A percentile compares a stretch with the other conserved stretches of the same genome.
Evolutionary conservation across 2,329 filamentous ascomycete genomes (phyloP).

Genomic region (Colletotrichum sp.): DNA sequence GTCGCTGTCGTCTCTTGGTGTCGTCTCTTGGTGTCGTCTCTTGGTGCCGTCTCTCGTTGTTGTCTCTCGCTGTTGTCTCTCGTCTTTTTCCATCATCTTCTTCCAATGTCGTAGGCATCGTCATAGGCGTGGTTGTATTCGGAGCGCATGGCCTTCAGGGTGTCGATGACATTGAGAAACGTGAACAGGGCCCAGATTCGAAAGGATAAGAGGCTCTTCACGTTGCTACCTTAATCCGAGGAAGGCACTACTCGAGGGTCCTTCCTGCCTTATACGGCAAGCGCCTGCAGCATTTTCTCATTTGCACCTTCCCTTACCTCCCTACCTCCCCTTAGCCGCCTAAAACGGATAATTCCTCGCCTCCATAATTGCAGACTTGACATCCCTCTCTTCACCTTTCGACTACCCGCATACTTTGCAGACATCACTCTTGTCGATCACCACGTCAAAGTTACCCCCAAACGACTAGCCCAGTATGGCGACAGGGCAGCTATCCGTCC

Average conservation of each 20-base stretch:
- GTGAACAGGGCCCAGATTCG: accelerated
- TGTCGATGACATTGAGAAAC: background rate
- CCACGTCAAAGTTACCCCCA: background rate
- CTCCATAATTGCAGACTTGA: background rate
- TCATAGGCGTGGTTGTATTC: background rate
- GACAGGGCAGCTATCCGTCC: background rate
- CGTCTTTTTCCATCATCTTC: no score
- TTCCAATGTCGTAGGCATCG: accelerated
- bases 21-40: no score
- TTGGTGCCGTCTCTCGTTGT: accelerated
- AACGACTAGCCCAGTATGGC: background rate
- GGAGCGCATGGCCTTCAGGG: accelerated
- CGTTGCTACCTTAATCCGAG: background rate
- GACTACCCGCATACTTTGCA: background rate
- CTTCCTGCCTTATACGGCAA: background rate
- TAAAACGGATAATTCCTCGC: accelerated
- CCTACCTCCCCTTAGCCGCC: background rate
- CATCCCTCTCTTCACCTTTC: background rate
- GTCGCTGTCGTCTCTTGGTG: no score
- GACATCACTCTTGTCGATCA: background rate
- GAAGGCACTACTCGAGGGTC: background rate
- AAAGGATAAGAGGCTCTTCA: accelerated
- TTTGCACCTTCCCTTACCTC: background rate
- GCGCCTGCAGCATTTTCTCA: background rate
- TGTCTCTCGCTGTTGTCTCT: background rate